Evolutionary conservation across 768 basidiomycete genomes (phyloP).

Genomic region (Naganishia antarctica): DNA sequence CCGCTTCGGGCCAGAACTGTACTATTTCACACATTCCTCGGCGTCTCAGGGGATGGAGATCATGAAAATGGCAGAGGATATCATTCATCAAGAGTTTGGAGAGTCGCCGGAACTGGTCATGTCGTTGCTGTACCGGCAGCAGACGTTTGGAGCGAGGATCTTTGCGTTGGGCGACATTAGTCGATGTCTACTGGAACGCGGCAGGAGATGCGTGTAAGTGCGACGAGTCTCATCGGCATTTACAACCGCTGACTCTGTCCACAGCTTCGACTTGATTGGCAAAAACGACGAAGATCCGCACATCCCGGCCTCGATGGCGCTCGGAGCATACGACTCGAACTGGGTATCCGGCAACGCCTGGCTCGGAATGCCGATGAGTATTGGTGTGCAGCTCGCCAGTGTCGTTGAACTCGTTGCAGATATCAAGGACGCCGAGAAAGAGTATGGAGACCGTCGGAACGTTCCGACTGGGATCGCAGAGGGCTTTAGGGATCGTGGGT

Average conservation of each 20-base stretch:
- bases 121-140: conserved; percentile 16
- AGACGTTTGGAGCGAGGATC: conserved; percentile 15
- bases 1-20: conserved; percentile 1
- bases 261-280: conserved; percentile 13
- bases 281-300: conserved; percentile 11
- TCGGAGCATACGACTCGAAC: conserved; percentile 11
- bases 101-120: conserved; percentile 13
- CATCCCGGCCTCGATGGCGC: conserved; percentile 3
- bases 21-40: conserved; percentile 15
- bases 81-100: conserved; percentile 16
- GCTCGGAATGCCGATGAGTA: conserved; percentile 11
- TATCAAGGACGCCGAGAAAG: conserved; percentile 15
- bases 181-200: conserved; percentile 8
- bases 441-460: not conserved
- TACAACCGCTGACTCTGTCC: not conserved
- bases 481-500: conserved; percentile 8
- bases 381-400: not conserved
- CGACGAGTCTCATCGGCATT: not conserved
- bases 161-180: conserved; percentile 3
- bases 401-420: conserved; percentile 18
- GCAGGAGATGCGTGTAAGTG: conserved; percentile 15
- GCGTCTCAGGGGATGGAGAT: conserved; percentile 17
- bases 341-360: conserved; percentile 11
- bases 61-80: conserved; percentile 21
- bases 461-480: not conserved